These are phyloP conservation scores for Diaporthe helianthi DNA, from an alignment of 2,329 filamentous ascomycete species.

Conservation along the genomic window DNA sequence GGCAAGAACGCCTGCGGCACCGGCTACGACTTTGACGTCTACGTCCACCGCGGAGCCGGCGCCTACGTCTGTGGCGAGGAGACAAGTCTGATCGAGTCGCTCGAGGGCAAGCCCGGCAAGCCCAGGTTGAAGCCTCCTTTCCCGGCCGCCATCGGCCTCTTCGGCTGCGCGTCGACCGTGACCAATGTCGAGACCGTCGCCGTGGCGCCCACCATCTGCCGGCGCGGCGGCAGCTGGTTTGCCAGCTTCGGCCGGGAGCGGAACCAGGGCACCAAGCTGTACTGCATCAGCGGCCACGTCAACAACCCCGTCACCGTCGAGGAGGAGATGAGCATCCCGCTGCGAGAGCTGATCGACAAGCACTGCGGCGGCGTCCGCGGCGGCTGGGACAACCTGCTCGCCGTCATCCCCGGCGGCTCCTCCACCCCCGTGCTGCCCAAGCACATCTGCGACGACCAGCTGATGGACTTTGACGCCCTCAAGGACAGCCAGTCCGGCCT, in stretches of 20 bases:
- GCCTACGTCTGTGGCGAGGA: conserved; percentile 99
- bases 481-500: conserved; percentile 98
- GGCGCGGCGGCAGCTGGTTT: conserved; percentile 93
- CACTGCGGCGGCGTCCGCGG: conserved; percentile 97
- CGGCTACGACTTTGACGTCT: conserved; percentile 98
- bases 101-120: conserved; percentile 99
- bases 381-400: conserved; percentile 97
- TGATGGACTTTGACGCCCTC: conserved; percentile 98
- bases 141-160: conserved; percentile 94
- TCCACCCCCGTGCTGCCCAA: conserved; percentile 96
- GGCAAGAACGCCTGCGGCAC: conserved; percentile 98
- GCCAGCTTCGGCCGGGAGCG: conserved; percentile 92
- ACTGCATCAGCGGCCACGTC: conserved; percentile 97
- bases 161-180: conserved; percentile 97
- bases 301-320: conserved; percentile 98
- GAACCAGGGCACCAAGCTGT: conserved; percentile 97
- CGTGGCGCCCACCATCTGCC: conserved; percentile 93
- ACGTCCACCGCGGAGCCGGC: conserved; percentile 93
- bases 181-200: conserved; percentile 98
- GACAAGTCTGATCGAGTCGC: conserved; percentile 95
- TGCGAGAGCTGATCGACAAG: conserved; percentile 95
- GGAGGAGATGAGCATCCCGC: conserved; percentile 98
- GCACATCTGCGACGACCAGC: conserved; percentile 86
- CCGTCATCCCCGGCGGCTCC: conserved; percentile 93
- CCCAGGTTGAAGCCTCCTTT: conserved; percentile 98